Base-by-base conservation (phyloP, 768 basidiomycete genomes). In the Suillus plorans region DNA sequence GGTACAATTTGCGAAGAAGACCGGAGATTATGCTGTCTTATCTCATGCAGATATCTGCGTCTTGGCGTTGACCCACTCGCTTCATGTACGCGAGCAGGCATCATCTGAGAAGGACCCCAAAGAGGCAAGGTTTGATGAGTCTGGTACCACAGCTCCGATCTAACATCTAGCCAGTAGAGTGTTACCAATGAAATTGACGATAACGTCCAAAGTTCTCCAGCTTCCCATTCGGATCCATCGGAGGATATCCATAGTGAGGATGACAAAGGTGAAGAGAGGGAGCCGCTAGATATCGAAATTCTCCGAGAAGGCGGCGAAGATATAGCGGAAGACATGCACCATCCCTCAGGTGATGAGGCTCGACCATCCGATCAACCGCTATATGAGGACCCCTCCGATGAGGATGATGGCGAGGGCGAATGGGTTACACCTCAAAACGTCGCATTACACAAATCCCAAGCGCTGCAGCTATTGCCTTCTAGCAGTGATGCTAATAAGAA, bases 371-470 rank as follows among this genome's bases (percentile, higher is more conserved):
- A 71, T 44, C 69, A 72, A 39, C 81, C 83, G 1, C 68, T 92
- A 13, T 92, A 86, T 68, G 91, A 91, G 25, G 91, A 93, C 73
- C 90, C 90, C 1, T 89, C 87, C 0, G 88, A 89, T 65, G 83
- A 85, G 22, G 92, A 94, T 66, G 92, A 94, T 67, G 91, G 89
- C 16, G 91, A 91, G 74, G 95, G 94, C 9, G 95, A 96, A 73
- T 99, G 97, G 97, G 97, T 99, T 75, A 99, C 95, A 16, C 95
- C 94, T 0, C 80, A 84, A 60, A 99, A 97, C 72, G 89, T 95
- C 65, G 85, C 80, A 10, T 71, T 90, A 36, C 91, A 98, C 80
- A 95, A 97, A 77, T 94, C 95, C 12, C 86, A 87, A 16, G 94
- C 92, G 36, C 84, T 97, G 45, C 86, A 95, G 28, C 83, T 97